phyloP scores from a whole-genome alignment of 116 monocot genomes.

The Papilionanthe hybrid region DNA sequence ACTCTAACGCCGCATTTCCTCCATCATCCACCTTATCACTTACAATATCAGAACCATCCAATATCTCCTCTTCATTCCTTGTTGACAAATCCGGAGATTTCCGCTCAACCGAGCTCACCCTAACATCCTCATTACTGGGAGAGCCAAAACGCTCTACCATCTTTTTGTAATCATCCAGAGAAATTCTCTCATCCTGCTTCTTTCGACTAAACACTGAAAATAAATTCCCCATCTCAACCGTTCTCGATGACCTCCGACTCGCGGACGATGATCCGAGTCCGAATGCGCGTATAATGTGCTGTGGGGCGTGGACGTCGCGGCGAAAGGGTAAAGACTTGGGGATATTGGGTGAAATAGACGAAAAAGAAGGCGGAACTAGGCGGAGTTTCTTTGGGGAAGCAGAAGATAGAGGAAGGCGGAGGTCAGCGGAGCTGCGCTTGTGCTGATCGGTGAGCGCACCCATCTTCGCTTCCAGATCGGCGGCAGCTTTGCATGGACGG shows the following conservation, averaged over 20 bases:
- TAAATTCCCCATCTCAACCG: constrained; percentile 16
- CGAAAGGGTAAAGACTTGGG: constrained; percentile 18
- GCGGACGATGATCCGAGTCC: constrained; percentile 33
- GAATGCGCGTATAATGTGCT: constrained; percentile 40
- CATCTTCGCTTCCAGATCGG: constrained; percentile 20
- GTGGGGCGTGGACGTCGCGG: constrained; percentile 45
- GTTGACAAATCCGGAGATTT: not conserved
- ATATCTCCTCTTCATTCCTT: constrained; percentile 6
- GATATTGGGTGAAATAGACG: constrained; percentile 2
- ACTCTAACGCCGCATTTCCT: constrained; percentile 13
- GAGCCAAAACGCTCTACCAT: constrained; percentile 23
- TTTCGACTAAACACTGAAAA: constrained; percentile 6
- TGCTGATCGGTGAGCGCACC: constrained; percentile 53
- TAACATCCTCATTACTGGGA: not conserved
- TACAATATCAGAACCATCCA: constrained; percentile 2
- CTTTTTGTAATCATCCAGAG: constrained; percentile 40
- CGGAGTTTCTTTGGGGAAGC: constrained; percentile 23
- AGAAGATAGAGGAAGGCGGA: constrained; percentile 15
- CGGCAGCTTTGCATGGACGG: not conserved
- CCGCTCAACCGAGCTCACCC: not conserved
- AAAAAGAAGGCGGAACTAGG: not conserved
- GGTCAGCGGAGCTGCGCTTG: constrained; percentile 48
- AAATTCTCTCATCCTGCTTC: constrained; percentile 10
- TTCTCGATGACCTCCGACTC: not conserved
- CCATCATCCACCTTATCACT: constrained; percentile 30